Base-by-base conservation (phyloP, 768 basidiomycete species). In the Macrolepiota dolichaula region DNA sequence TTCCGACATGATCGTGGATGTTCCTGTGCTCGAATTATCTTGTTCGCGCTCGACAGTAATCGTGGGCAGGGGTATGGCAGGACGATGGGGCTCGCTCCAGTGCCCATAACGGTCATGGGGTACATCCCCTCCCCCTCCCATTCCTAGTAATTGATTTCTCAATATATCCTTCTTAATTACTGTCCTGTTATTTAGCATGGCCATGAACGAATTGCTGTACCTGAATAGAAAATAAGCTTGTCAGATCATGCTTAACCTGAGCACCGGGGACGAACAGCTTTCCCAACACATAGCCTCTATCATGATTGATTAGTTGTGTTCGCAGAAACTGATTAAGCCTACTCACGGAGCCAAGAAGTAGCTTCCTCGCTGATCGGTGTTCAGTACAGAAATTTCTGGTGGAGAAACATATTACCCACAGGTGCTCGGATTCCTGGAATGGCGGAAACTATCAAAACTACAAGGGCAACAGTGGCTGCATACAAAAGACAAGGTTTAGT, bases 271-370 rank as follows among this genome's bases (percentile, higher is more conserved):
- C 52, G 52, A 25, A 54, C 52, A 54, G 24, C 38, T 54, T 54
- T 19, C 52, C 52, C 11, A 54, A 35, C 7, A 60, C 51, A 46
- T 60, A 60, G 36, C 59, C 40, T 24, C 51, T 49, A 15, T 25
- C 22, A 24, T 10, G 29, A 15, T 12, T 25, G 2, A 13, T 49
- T 19, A 49, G 19, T 49, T 49, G 24, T 27, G 22, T 25, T 49
- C 22, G 5, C 25, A 24, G 9, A 24, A 49, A 49, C 24, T 27
- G 47, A 49, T 49, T n/a, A 13, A 10, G 1, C 24, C 22, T 10
- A 55, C 53, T 49, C 24, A 60, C 59, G 59, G 59, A 35, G 59
- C 59, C 3, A 60, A 42, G 59, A 60, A 60, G 19, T 32, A 44
- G 29, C 27, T 53, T 32, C 51, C 51, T 44, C 53, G 42, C 59